Base-by-base conservation (phyloP, 306 rosid species). In the Sesbania bispinosa region DNA sequence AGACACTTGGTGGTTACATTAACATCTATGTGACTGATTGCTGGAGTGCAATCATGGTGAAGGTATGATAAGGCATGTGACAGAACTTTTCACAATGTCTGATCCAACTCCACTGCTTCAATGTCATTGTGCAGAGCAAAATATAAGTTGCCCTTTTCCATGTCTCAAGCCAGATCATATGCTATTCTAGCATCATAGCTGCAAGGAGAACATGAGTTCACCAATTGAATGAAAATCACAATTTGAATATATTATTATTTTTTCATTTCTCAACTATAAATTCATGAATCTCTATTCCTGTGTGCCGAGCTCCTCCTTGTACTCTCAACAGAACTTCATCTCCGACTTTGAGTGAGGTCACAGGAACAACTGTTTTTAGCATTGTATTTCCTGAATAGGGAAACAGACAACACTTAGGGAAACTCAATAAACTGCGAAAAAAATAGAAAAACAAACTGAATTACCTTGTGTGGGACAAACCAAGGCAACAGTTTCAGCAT, bases 221-320 rank as follows among this genome's bases (percentile, higher is more conserved):
- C 62, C 50, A 71, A 36, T 2, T 42, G 53, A 71, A 78, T 63
- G 35, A 53, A 62, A 42, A 15, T 7, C 42, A 73, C 15, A 29
- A 47, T 29, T 48, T 41, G 62, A 61, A 55, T 24, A 36, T 39
- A 64, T 20, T 19, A 48, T 45, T 7, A 33, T 59, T 48, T 57
- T 48, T 77, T 85, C 78, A 93, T 48, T 85, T 90, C 89, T 93
- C 98, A 41, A 90, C 94, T 74, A 93, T 93, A 62, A 93, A 93
- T 77, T 90, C 98, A 74, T 80, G 88, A 74, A 93, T 93, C 81
- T 93, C 94, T 61, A 93, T 93, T 75, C 98, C 98, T 0, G 90
- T 88, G 74, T 90, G 98, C 3, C 98, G 83, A 13, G 97, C 98
- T 50, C 88, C 97, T 81, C 96, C 97, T 74, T 87, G 97, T 65